These are phyloP conservation scores for Juncus inflexus DNA, from an alignment of 176 grass and related monocot genomes.

Conservation along the genomic window DNA sequence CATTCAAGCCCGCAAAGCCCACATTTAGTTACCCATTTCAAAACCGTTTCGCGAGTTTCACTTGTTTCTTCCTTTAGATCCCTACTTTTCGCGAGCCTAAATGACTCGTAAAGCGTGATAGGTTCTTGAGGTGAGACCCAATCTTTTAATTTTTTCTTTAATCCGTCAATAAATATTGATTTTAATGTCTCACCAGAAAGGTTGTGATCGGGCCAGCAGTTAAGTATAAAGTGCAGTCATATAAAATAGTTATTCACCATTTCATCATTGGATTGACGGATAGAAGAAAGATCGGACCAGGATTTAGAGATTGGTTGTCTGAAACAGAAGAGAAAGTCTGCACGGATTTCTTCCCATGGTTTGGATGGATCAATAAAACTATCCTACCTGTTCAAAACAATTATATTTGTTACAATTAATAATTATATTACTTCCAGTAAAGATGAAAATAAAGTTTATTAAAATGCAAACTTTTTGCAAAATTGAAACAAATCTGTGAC, in stretches of 20 bases:
- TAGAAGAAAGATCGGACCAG: background rate
- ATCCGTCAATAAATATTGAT: conserved; percentile 2
- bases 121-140: background rate
- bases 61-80: conserved; percentile 10
- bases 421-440: no score
- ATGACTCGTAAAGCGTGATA: background rate
- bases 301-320: background rate
- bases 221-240: conserved; percentile 3
- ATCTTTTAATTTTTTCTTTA: conserved; percentile 10
- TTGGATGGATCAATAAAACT: conserved; percentile 9
- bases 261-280: conserved; percentile 5
- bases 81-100: background rate
- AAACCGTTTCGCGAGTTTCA: background rate
- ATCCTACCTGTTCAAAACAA: conserved; percentile 2
- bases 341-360: conserved; percentile 9
- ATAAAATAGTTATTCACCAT: conserved; percentile 6
- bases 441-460: no score
- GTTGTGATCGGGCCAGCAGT: conserved; percentile 5
- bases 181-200: conserved; percentile 8
- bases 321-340: conserved; percentile 7
- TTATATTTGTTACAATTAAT: no score
- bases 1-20: background rate
- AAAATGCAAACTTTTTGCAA: no score
- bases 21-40: conserved; percentile 3
- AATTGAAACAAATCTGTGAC: no score